Evolutionary conservation across 2,329 filamentous ascomycete species (phyloP).

Genomic region (Neonectria punicea): DNA sequence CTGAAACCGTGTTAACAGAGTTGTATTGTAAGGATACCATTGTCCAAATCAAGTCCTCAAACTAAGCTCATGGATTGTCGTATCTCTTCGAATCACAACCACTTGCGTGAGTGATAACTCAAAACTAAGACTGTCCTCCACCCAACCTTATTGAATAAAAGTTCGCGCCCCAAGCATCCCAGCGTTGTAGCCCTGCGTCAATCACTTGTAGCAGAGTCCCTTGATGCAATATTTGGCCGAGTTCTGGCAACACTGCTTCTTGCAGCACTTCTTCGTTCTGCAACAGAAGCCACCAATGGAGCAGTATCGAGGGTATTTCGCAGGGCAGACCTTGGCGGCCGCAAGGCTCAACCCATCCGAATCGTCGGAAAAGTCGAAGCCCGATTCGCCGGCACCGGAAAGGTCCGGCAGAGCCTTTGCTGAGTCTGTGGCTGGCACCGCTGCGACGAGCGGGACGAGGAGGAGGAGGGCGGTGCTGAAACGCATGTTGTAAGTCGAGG

Average conservation of each 20-base stretch:
- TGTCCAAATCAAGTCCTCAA: too few species aligned
- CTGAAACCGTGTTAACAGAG: too few species aligned
- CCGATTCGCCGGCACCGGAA: neutral
- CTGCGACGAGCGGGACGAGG: neutral
- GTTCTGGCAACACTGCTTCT: neutral
- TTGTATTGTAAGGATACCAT: too few species aligned
- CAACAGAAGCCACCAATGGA: neutral
- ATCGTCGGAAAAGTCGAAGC: neutral
- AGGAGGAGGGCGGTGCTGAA: neutral
- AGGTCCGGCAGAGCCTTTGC: neutral
- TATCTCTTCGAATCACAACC: neutral
- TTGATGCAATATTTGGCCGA: neutral
- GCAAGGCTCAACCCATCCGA: neutral
- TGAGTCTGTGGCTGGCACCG: neutral
- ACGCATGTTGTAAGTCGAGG: neutral
- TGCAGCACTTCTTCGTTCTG: neutral
- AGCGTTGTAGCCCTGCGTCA: neutral
- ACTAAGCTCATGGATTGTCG: too few species aligned
- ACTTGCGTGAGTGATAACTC: neutral
- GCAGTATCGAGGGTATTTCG: neutral
- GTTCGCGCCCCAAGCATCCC: too few species aligned
- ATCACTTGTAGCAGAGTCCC: neutral
- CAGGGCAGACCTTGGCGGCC: neutral
- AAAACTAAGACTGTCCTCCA: too few species aligned
- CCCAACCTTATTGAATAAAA: too few species aligned